Evolutionary conservation across 1,284 basidiomycete species (phyloP), one percentile per base, ranked within the genome.

Genomic region (Tilletia walkeri): DNA sequence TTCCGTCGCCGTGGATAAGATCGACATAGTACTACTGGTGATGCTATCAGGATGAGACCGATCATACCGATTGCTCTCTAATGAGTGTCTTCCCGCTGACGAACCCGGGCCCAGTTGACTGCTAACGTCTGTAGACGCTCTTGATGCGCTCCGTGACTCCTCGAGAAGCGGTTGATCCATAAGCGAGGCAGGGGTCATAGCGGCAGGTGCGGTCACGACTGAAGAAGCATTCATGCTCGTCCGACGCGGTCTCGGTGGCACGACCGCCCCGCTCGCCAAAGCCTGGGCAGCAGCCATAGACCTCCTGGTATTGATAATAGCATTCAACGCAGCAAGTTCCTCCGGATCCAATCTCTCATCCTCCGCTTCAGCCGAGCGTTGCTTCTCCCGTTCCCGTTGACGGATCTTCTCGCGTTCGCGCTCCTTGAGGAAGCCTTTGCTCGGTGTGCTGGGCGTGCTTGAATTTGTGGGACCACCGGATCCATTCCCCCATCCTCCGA

Each of bases 281-380:
- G 80, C 81, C 67, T 80, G 76, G 12, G 81, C 81, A 2, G 79
- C 76, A 9, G 77, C 81, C 79, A 81, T 81, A 63, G 77, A 79
- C 61, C 79, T 69, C 39, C 80, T 75, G 7, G 81, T 83, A 70
- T 83, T 83, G 76, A 83, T 83, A 70, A 83, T 83, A 38, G 81
- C 80, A 59, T 83, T 83, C 54, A 83, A 74, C 30, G 77, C 77
- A 5, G 81, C 81, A 14, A 83, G 76, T 63, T 83, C 81, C 53
- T 81, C 80, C 0, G 80, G 76, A 54, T 82, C 81, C 72, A 83
- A 75, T 18, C 70, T 74, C 65, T 77, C 76, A 7, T 75, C 69
- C 30, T 66, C 54, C 53, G 12, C 16, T 61, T 72, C 71, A 14
- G 18, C 41, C 24, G 56, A 48, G 24, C 49, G 20, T 56, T 72